Evolutionary conservation across 108 stramenopile genomes (phyloP).

Genomic region (Fistulifera pelliculosa): DNA sequence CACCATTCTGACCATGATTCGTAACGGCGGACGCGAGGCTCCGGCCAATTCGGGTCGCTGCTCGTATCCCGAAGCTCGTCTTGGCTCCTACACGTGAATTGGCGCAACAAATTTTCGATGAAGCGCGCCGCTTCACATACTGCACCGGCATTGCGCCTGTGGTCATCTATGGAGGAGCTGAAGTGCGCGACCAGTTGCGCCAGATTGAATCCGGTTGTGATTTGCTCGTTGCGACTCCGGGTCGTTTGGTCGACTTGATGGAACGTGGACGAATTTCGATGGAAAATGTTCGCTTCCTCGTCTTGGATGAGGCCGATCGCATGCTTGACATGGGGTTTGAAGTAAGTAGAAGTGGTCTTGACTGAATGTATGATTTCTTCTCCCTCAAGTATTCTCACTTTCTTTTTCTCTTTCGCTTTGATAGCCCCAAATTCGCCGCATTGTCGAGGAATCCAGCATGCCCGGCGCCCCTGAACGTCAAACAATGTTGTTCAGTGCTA

Average conservation of each 20-base stretch:
- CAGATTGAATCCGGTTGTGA: slow-evolving; percentile 83
- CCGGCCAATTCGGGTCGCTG: not conserved
- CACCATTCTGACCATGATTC: slow-evolving; percentile 87
- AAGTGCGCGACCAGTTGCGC: slow-evolving; percentile 83
- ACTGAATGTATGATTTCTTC: not conserved
- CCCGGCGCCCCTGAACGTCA: slow-evolving; percentile 74
- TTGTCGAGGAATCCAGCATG: slow-evolving; percentile 74
- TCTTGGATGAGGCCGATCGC: slow-evolving; percentile 97
- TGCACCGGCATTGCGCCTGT: slow-evolving; percentile 91
- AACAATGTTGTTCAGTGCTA: slow-evolving; percentile 97
- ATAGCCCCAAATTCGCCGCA: slow-evolving; percentile 80
- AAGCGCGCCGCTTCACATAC: slow-evolving; percentile 93
- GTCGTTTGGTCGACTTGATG: slow-evolving; percentile 92
- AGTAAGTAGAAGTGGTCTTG: too few relatives aligned
- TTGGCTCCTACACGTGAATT: slow-evolving; percentile 98
- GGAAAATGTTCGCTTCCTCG: slow-evolving; percentile 74
- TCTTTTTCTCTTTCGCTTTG: not conserved
- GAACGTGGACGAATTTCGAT: slow-evolving; percentile 87
- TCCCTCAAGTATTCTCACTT: slow-evolving; percentile 1
- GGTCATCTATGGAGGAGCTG: slow-evolving; percentile 96
- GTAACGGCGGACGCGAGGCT: slow-evolving; percentile 41
- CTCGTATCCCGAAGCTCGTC: slow-evolving; percentile 65
- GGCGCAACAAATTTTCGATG: slow-evolving; percentile 95
- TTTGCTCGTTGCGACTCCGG: slow-evolving; percentile 97
- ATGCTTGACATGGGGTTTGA: slow-evolving; percentile 99